A percentile compares a stretch with the other conserved stretches of the same genome.
Conservation (phyloP, 768 basidiomycete genomes). For the Boletus coccyginus region DNA sequence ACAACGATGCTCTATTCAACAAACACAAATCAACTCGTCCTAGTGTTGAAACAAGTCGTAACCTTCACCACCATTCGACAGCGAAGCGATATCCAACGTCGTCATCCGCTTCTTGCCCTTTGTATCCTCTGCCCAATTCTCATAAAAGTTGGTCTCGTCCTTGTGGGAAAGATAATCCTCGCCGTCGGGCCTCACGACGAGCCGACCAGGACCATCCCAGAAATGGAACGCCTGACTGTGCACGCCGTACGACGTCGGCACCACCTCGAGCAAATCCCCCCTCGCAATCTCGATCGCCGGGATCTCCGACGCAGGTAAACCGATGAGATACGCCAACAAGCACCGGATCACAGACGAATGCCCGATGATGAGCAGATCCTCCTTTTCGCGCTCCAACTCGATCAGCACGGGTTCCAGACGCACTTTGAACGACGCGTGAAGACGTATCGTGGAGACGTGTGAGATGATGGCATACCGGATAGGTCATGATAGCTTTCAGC, state of each 20-base stretch:
- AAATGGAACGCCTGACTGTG: constrained; percentile 88
- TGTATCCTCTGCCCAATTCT: constrained; percentile 82
- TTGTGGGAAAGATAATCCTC: constrained; percentile 35
- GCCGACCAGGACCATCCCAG: constrained; percentile 83
- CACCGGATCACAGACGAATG: constrained; percentile 98
- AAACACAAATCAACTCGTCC: neutral
- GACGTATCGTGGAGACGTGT: neutral
- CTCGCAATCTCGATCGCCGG: constrained; percentile 97
- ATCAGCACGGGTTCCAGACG: constrained; percentile 91
- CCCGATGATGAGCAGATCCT: constrained; percentile 94
- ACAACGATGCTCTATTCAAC: neutral
- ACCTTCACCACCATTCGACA: constrained; percentile 15
- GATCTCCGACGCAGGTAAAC: constrained; percentile 92
- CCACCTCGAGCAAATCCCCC: constrained; percentile 93
- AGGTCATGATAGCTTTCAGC: constrained; percentile 98
- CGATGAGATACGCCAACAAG: constrained; percentile 89
- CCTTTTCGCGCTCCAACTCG: constrained; percentile 91
- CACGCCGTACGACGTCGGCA: constrained; percentile 87
- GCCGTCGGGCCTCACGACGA: constrained; percentile 37
- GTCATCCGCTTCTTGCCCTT: constrained; percentile 51
- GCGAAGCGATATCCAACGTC: constrained; percentile 29
- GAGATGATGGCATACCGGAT: constrained; percentile 49
- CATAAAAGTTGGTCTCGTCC: constrained; percentile 81
- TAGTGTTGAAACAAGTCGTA: constrained; percentile 2
- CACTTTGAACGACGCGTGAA: constrained; percentile 44